Conservation (phyloP, 2,329 filamentous ascomycete species). For the Blastomyces gilchristii region DNA sequence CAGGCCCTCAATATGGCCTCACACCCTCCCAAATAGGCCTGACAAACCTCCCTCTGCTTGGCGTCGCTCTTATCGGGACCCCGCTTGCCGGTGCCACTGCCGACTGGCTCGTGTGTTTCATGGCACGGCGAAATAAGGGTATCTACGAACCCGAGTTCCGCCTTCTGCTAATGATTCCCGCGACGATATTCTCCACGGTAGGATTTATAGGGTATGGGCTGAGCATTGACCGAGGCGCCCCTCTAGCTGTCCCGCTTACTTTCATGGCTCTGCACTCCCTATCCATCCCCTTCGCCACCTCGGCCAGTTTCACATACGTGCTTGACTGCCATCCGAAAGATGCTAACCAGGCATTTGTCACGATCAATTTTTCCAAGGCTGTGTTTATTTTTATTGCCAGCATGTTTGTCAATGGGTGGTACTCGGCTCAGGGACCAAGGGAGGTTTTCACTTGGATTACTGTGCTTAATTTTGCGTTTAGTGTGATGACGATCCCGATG, state of each 20-base stretch:
- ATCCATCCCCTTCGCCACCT: constrained; percentile 30
- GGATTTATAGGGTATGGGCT: constrained; percentile 36
- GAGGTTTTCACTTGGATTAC: constrained; percentile 15
- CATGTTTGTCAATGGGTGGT: constrained; percentile 21
- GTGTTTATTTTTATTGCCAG: constrained; percentile 26
- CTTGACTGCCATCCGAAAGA: constrained; percentile 34
- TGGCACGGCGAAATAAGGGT: constrained; percentile 33
- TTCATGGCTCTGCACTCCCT: constrained; percentile 31
- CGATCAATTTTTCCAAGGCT: constrained; percentile 34
- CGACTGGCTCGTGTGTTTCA: constrained; percentile 22
- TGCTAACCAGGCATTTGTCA: constrained; percentile 35
- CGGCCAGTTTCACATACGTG: constrained; percentile 32
- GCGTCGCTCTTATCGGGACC: constrained; percentile 21
- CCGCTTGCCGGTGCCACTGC: constrained; percentile 23
- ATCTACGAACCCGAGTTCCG: constrained; percentile 31
- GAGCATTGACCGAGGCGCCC: constrained; percentile 23
- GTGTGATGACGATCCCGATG: constrained; percentile 18
- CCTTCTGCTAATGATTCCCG: constrained; percentile 20
- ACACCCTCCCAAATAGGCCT: constrained; percentile 26
- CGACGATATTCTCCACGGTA: constrained; percentile 24
- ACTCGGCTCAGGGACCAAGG: constrained; percentile 19
- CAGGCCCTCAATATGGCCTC: constrained; percentile 28
- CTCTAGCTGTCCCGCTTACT: constrained; percentile 23
- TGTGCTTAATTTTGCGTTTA: constrained; percentile 14
- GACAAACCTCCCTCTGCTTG: constrained; percentile 23